Base-by-base conservation (phyloP, 164 flowering plant genomes). In the Nymphaea colorata region DNA sequence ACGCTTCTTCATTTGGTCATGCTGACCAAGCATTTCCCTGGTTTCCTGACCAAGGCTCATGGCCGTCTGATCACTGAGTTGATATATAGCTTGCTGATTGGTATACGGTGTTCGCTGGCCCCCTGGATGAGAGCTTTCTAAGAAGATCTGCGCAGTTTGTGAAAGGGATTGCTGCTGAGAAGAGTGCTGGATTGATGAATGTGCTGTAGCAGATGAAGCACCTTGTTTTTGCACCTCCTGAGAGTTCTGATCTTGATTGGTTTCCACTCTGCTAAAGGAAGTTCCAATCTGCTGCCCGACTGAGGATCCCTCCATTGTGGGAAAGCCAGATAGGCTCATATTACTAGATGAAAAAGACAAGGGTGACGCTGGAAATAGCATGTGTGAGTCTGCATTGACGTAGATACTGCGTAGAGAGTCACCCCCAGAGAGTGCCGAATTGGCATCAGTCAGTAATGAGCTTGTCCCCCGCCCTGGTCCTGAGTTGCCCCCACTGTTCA, bases 381-480 rank as follows among this genome's bases (percentile, higher is more conserved):
- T 64, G 69, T 87, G 87, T 0, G 96, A 85, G 2, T 90, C 98
- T 10, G 83, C 84, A 75, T 87, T 92, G 59, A 88, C 77, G 81
- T 97, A 92, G 2, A 91, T 88, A 82, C 94, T 92, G 83, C 98
- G 99, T 75, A 92, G 74, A 73, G 80, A 87, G 43, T 94, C 91
- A 42, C 94, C 99, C n/a, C 98, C 98, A 6, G 99, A 91, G 67
- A 87, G 82, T 2, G 86, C 88, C 4, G 99, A 94, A 71, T 91
- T 94, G 6, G 98, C 97, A 82, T 91, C 98, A 59, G 99, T 90
- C 25, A 91, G 96, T 77, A 91, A 74, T 6, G 99, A 94, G 76
- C 96, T 90, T 42, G 95, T 97, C 64, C 96, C 96, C 70, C 87
- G 84, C 78, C 99, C 88, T 4, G 92, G 93, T 51, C 92, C 98